Evolutionary conservation across 257 asterid species (phyloP).

Genomic region (Plantago elongata): DNA sequence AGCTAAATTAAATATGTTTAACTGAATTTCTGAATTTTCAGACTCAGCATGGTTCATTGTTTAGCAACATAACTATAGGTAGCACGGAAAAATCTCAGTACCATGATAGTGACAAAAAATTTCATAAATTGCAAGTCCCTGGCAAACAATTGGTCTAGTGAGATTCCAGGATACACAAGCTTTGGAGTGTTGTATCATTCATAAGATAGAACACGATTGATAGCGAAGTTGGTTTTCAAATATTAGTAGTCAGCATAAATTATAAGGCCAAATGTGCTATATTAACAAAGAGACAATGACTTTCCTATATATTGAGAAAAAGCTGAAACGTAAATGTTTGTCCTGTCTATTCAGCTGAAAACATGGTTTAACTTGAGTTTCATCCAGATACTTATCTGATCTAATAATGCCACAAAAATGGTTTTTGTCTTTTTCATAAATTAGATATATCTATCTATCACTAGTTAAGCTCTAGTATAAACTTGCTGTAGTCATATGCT

Average conservation of each 20-base stretch:
- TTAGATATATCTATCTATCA: not conserved
- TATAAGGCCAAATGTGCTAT: no score
- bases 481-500: no score
- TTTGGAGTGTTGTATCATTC: slow-evolving; percentile 16
- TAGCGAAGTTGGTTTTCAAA: no score
- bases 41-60: not conserved
- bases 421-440: slow-evolving; percentile 10
- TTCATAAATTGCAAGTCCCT: slow-evolving; percentile 17
- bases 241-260: no score
- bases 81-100: not conserved
- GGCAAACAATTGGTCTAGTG: slow-evolving; percentile 1
- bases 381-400: not conserved
- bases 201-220: not conserved
- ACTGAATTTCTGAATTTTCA: not conserved
- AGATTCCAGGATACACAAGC: slow-evolving; percentile 20
- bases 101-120: slow-evolving; percentile 4
- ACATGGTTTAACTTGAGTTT: not conserved
- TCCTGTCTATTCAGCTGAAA: not conserved
- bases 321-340: not conserved
- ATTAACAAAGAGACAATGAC: not conserved
- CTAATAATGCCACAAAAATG: not conserved
- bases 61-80: slow-evolving; percentile 13
- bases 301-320: not conserved
- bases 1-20: not conserved
- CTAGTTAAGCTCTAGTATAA: no score